phyloP scores from a whole-genome alignment of 106 monocot species.

The Acorus calamus region DNA sequence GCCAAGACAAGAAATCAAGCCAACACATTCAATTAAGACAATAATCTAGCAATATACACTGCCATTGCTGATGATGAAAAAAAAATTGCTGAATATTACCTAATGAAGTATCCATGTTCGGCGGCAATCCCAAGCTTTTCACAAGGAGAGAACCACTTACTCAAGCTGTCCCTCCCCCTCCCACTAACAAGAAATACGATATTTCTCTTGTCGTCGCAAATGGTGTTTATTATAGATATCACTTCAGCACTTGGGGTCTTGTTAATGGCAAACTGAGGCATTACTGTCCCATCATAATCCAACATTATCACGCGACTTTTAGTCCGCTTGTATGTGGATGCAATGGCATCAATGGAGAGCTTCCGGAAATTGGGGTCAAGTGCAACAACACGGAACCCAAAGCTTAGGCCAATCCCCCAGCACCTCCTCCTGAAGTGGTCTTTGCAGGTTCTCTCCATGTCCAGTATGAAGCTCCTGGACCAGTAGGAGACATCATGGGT shows the following conservation, averaged over 20 bases:
- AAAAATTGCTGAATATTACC: constrained; percentile 11
- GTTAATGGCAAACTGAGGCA: constrained; percentile 20
- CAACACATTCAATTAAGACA: too few species aligned
- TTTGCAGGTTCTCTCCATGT: constrained; percentile 40
- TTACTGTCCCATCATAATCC: constrained; percentile 51
- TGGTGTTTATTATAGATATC: constrained; percentile 21
- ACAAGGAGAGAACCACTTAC: constrained; percentile 31
- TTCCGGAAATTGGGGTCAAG: constrained; percentile 40
- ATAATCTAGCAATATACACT: too few species aligned
- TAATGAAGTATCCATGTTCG: constrained; percentile 50
- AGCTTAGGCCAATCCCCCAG: constrained; percentile 49
- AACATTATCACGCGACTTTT: constrained; percentile 37
- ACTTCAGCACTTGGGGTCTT: constrained; percentile 22
- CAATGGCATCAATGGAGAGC: constrained; percentile 19
- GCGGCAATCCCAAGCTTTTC: constrained; percentile 42
- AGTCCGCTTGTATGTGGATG: constrained; percentile 16
- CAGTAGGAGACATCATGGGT: constrained; percentile 50
- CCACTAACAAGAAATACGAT: constrained; percentile 45
- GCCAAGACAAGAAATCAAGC: not conserved
- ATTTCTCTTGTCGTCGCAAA: constrained; percentile 36
- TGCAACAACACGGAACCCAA: constrained; percentile 41
- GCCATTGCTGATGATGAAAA: too few species aligned
- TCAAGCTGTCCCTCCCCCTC: constrained; percentile 21
- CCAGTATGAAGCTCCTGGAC: constrained; percentile 42
- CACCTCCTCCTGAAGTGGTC: constrained; percentile 37